Base-by-base conservation (phyloP, 352 stramenopile genomes). In the Globisporangium nunn region DNA sequence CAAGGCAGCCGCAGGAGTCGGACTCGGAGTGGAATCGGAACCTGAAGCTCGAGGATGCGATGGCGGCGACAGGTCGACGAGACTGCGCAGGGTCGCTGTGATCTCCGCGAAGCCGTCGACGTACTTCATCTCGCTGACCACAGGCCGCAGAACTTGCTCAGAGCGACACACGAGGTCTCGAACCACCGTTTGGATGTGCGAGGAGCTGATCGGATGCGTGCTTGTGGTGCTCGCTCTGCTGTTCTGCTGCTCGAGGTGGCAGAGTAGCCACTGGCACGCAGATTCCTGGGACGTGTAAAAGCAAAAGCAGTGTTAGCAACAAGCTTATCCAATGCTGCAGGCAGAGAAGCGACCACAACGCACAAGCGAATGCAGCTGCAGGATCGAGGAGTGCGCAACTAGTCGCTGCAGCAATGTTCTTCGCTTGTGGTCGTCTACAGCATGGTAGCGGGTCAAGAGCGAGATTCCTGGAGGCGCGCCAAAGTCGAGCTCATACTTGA, bases 341-440 rank as follows among this genome's bases (percentile, higher is more conserved):
- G 18, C 11, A 33, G 15, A 39, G 8, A 44, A 8, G 23, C 10
- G 6, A 5, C 37, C 5, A 14, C 6, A 4, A 30, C 65, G 30
- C 64, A 74, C 70, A 12, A 75, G 47, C 30, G 48, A 54, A 46
- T 64, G 73, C 8, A 78, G 61, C 31, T 62, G 55, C 46, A 70
- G 61, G 17, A 68, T 53, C 39, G 52, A 52, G 8, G 56, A 64
- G 52, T 69, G 48, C 11, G 6, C 1, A 23, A 59, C 44, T 6
- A 75, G 61, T 11, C 58, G 57, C 18, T 50, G 44, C 29, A 49
- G 45, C 12, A 64, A 28, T 6, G 23, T 18, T 6, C 50, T 48
- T 23, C 17, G 18, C 39, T 30, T 41, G 46, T 56, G 45, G 29
- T 64, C 23, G 4, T 11, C 35, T 6, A 35, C 54, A 18, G 4